These are phyloP conservation scores for Sisymbrium altissimum DNA, from an alignment of 345 rosid genomes.

Conservation along the genomic window DNA sequence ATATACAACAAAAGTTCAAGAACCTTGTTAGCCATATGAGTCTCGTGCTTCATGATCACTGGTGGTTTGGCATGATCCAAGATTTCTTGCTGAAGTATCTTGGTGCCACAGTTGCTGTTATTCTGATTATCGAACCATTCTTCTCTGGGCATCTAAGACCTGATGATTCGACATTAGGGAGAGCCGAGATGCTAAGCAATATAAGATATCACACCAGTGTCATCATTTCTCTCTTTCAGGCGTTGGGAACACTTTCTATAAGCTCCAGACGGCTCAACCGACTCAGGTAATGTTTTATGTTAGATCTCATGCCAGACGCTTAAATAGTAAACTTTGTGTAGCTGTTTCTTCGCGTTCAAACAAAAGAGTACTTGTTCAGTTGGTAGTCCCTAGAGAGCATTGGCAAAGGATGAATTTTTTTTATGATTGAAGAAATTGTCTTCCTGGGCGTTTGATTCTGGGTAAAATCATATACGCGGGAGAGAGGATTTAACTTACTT, in stretches of 20 bases:
- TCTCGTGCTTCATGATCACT: constrained; percentile 80
- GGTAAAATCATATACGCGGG: not conserved
- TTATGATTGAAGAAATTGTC: not conserved
- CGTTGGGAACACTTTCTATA: constrained; percentile 87
- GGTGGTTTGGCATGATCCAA: constrained; percentile 99
- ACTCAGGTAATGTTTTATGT: constrained; percentile 64
- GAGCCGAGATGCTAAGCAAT: constrained; percentile 98
- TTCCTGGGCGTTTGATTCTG: not conserved
- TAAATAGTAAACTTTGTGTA: not conserved
- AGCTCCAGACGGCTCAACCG: constrained; percentile 92
- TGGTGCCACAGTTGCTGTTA: constrained; percentile 92
- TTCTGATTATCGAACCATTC: constrained; percentile 95
- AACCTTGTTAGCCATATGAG: constrained; percentile 71
- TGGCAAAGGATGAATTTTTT: not conserved
- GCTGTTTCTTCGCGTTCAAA: not conserved
- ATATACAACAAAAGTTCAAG: constrained; percentile 83
- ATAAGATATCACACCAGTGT: constrained; percentile 98
- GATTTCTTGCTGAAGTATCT: constrained; percentile 95
- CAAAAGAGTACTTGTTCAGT: not conserved
- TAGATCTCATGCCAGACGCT: constrained; percentile 14
- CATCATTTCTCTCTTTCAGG: constrained; percentile 81
- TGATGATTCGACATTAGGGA: constrained; percentile 82
- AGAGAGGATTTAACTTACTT: not conserved
- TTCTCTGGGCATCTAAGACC: constrained; percentile 90
- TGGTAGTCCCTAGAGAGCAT: not conserved